Evolutionary conservation across 805 yeast species (phyloP), one percentile per base, ranked within the genome.

Genomic region (Myxozyma lipomycoides): DNA sequence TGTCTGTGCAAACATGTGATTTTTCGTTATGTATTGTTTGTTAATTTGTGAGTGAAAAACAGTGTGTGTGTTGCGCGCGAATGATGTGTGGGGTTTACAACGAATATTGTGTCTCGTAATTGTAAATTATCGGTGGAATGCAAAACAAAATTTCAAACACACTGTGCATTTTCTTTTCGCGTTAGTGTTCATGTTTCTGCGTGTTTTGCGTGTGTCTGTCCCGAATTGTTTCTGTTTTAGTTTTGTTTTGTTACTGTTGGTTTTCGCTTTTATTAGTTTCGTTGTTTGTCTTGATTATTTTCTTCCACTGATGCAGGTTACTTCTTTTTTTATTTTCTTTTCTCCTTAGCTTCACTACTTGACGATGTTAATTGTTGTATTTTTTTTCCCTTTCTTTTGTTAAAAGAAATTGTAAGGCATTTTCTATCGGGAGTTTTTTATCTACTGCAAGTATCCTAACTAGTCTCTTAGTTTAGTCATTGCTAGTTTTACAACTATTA

Each of bases 241-340:
- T 28, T 28, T 28, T 28, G 12, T 28, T 9, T 28, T 28, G 12
- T 28, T 12, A 28, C 32, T 12, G n/a, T 21, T 35, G 21, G 21
- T 5, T 35, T 5, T 7, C 38, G 12, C 6, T 35, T 15, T 9
- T 35, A 5, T 10, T 35, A 15, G 6, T 35, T 5, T 10, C n/a
- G 12, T 6, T 35, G 38, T 15, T 35, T 35, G 15, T 17, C n/a
- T 10, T 35, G 15, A n/a, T 35, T 35, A 6, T 7, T 35, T 15
- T 35, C 18, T 7, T 35, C 19, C 18, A n/a, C 6, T 35, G 9
- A 6, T 15, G 15, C 19, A n/a, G 15, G 15, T 35, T 35, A n/a
- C 19, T 35, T 35, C 18, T 35, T 35, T 35, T 35, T 35, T 35
- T 35, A n/a, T 35, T 35, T 35, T 35, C 18, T 35, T 35, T 35